Evolutionary conservation across 805 yeast genomes (phyloP).

Genomic region (Blastobotrys attinorum): DNA sequence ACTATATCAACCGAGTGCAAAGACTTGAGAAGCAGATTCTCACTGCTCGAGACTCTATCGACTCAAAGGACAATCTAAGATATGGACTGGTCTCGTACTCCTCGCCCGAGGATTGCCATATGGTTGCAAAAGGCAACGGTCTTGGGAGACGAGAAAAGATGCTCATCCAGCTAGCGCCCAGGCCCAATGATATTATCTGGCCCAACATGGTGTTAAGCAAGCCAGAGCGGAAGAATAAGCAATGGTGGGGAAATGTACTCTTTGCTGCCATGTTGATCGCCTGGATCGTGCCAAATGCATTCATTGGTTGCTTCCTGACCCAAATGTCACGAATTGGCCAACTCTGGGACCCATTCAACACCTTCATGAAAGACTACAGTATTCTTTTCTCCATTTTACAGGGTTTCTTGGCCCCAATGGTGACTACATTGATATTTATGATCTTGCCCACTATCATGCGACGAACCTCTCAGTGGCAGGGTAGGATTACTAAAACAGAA

Average conservation of each 20-base stretch:
- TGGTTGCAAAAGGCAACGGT: constrained; percentile 14
- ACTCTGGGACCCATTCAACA: constrained; percentile 30
- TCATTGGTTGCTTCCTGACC: constrained; percentile 33
- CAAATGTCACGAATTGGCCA: constrained; percentile 30
- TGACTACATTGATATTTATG: constrained; percentile 29
- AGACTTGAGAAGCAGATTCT: constrained; percentile 19
- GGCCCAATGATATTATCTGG: constrained; percentile 32
- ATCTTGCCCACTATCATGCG: constrained; percentile 31
- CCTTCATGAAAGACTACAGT: constrained; percentile 21
- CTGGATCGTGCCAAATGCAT: constrained; percentile 35
- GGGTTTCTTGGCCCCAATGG: constrained; percentile 31
- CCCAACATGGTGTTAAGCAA: constrained; percentile 24
- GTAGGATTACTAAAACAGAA: constrained; percentile 29
- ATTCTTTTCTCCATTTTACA: constrained; percentile 29
- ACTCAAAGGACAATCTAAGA: constrained; percentile 12
- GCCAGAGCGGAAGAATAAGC: constrained; percentile 25
- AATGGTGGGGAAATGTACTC: constrained; percentile 27
- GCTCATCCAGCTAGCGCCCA: constrained; percentile 25
- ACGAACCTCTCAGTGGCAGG: constrained; percentile 31
- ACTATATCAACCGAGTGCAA: constrained; percentile 13
- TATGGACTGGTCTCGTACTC: constrained; percentile 29
- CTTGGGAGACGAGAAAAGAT: constrained; percentile 12
- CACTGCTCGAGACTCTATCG: constrained; percentile 18
- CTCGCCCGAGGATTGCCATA: constrained; percentile 18
- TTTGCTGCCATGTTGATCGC: constrained; percentile 24